A percentile compares a stretch with the other conserved stretches of the same genome.
Conservation (phyloP, 1,139 yeast species). For the Geotrichum klebahnii region DNA sequence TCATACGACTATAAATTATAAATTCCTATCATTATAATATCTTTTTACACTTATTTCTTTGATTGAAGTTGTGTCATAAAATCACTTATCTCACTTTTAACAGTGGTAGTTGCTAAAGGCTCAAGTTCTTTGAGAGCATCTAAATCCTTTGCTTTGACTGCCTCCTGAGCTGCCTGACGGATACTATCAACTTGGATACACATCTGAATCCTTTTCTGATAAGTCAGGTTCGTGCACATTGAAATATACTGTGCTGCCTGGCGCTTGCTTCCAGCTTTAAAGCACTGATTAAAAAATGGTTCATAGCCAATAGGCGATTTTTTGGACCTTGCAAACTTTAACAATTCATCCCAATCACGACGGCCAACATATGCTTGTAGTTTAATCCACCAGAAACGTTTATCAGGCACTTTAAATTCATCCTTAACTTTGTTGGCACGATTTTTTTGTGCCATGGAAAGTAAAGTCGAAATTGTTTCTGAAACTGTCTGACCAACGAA, state of each 20-base stretch:
- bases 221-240: constrained; percentile 37
- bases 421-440: constrained; percentile 55
- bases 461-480: constrained; percentile 53
- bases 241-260: constrained; percentile 44
- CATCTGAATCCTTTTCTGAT: constrained; percentile 48
- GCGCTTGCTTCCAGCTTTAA: constrained; percentile 48
- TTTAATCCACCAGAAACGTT: constrained; percentile 61
- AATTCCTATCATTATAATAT: background rate
- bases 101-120: constrained; percentile 36
- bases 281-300: constrained; percentile 55
- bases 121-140: constrained; percentile 43
- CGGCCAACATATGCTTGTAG: constrained; percentile 51
- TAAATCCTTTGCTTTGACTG: constrained; percentile 52
- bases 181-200: constrained; percentile 53
- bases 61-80: constrained; percentile 33
- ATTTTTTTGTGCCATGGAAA: constrained; percentile 56
- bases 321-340: constrained; percentile 45
- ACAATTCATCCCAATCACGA: constrained; percentile 61
- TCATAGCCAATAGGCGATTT: constrained; percentile 73
- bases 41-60: constrained; percentile 10
- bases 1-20: background rate
- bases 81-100: constrained; percentile 35
- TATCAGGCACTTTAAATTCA: constrained; percentile 60
- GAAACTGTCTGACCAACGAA: constrained; percentile 54
- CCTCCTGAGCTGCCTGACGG: constrained; percentile 57